Conservation (phyloP, 345 rosid species). For the Citrus maxima region DNA sequence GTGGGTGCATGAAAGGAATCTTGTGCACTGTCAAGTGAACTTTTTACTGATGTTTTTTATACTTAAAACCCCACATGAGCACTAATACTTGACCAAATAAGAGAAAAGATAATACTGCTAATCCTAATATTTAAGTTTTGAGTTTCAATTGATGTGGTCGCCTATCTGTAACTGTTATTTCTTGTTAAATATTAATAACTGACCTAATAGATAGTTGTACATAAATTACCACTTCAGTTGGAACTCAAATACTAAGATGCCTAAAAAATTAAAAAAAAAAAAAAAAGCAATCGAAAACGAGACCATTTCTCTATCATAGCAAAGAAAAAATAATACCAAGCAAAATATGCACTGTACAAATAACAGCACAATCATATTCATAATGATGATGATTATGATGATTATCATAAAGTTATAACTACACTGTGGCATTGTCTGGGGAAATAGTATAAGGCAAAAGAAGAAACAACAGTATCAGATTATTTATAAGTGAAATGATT, state of each 20-base stretch:
- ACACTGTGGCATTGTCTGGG: background rate
- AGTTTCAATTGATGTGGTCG: too few relatives aligned
- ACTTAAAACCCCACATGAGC: background rate
- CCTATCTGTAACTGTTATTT: too few relatives aligned
- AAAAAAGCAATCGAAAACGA: too few relatives aligned
- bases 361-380: background rate
- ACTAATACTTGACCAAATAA: background rate
- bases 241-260: too few relatives aligned
- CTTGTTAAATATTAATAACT: too few relatives aligned
- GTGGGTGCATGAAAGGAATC: background rate
- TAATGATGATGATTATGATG: background rate
- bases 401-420: background rate
- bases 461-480: too few relatives aligned
- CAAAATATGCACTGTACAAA: background rate
- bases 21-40: background rate
- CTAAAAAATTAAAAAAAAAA: too few relatives aligned
- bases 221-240: too few relatives aligned
- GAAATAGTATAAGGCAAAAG: background rate
- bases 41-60: background rate
- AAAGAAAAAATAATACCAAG: too few relatives aligned
- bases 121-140: too few relatives aligned
- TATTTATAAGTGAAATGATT: background rate
- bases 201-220: too few relatives aligned
- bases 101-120: background rate
- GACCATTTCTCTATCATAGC: too few relatives aligned